phyloP scores from a whole-genome alignment of 2,329 filamentous ascomycete species.

The Clonostachys rhizophaga region DNA sequence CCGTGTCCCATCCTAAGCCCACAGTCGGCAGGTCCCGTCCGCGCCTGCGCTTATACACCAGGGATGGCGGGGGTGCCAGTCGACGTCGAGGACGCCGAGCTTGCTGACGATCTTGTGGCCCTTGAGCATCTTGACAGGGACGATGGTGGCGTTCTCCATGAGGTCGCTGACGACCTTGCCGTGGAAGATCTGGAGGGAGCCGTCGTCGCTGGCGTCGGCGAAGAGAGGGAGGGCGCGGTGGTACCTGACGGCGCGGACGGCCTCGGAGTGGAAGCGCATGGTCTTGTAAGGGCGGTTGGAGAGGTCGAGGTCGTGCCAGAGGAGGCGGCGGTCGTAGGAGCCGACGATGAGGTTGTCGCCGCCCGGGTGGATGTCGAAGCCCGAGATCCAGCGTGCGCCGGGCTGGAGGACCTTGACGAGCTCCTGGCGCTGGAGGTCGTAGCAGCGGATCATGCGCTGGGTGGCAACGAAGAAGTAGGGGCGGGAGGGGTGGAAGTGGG shows the following conservation, averaged over 20 bases:
- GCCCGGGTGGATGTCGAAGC: constrained; percentile 86
- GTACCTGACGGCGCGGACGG: constrained; percentile 84
- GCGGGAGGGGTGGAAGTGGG: constrained; percentile 89
- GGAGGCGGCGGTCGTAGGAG: constrained; percentile 85
- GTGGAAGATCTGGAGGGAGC: constrained; percentile 92
- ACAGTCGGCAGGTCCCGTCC: constrained; percentile 87
- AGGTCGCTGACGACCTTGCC: constrained; percentile 91
- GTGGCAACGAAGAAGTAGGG: constrained; percentile 96
- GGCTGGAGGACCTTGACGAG: constrained; percentile 91
- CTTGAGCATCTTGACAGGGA: constrained; percentile 88
- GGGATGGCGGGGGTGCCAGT: constrained; percentile 92
- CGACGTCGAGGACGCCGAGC: constrained; percentile 86
- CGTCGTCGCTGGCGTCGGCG: constrained; percentile 92
- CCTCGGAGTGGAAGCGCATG: constrained; percentile 88
- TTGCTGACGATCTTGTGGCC: constrained; percentile 85
- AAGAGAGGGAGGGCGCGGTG: constrained; percentile 83
- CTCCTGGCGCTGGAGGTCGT: constrained; percentile 88
- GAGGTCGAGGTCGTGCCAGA: constrained; percentile 97
- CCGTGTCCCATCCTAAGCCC: constrained; percentile 50
- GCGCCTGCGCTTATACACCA: constrained; percentile 94
- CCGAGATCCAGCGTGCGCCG: constrained; percentile 88
- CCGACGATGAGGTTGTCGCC: constrained; percentile 94
- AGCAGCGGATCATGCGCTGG: constrained; percentile 86
- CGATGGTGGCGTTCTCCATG: constrained; percentile 94
- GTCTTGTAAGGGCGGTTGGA: constrained; percentile 92